Percentiles rank a stretch among this genome's conserved stretches.
Evolutionary conservation across 2,329 filamentous ascomycete species (phyloP).

Genomic region (Stagonosporopsis chrysanthemi): DNA sequence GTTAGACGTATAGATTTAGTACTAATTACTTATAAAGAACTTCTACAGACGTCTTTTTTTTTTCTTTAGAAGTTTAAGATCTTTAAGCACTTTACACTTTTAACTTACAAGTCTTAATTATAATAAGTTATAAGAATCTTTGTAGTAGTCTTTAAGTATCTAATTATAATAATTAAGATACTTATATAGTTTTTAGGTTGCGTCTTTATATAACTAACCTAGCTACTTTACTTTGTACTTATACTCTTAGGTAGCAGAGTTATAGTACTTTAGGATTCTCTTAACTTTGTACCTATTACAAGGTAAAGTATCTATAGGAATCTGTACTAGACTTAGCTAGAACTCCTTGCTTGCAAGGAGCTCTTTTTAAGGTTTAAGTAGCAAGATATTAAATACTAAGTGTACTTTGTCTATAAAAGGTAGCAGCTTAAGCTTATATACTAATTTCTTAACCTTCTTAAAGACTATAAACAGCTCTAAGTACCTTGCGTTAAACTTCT

Average conservation of each 20-base stretch:
- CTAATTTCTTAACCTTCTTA: no score
- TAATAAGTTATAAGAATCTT: not conserved
- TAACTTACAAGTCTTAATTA: not conserved
- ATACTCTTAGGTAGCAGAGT: no score
- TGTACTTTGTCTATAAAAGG: not conserved
- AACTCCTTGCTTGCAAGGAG: not conserved
- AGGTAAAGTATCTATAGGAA: not conserved
- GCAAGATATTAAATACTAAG: not conserved
- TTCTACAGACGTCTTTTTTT: not conserved
- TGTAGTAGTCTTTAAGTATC: no score
- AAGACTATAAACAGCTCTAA: no score
- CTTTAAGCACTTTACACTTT: not conserved
- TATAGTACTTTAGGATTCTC: no score
- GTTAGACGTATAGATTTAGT: not conserved
- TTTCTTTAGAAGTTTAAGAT: not conserved
- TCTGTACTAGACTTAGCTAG: not conserved
- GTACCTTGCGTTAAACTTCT: no score
- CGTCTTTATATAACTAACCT: not conserved
- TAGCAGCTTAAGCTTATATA: not conserved
- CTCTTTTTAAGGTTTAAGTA: no score
- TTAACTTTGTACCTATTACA: not conserved
- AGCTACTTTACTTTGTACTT: not conserved
- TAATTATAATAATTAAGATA: not conserved
- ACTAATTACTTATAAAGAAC: not conserved
- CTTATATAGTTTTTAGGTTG: not conserved